Percentiles rank a stretch among this genome's conserved stretches.
These are phyloP conservation scores for Phaeophleospora eucalypticola DNA, from an alignment of 2,329 filamentous ascomycete species.

Conservation along the genomic window DNA sequence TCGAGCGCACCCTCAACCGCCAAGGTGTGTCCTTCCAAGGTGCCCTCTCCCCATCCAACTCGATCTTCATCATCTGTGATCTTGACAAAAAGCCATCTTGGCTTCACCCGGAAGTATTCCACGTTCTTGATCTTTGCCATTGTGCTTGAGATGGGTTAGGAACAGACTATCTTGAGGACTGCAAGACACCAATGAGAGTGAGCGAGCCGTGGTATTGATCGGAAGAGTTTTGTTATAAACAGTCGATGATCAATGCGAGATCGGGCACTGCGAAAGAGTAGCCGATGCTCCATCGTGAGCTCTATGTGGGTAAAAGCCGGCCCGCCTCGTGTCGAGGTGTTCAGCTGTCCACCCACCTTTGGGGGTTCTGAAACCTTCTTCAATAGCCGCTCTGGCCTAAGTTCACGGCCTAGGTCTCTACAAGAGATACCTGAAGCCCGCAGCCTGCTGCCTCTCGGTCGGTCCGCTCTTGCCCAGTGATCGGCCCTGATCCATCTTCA, in stretches of 20 bases:
- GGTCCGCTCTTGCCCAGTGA: slow-evolving; percentile 21
- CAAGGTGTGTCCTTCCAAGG: slow-evolving; percentile 68
- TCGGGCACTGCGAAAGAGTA: neutral
- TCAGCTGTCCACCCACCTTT: neutral
- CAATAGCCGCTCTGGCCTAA: neutral
- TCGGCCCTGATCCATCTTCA: slow-evolving; percentile 25
- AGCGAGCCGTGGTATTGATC: too few species aligned
- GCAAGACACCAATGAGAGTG: too few species aligned
- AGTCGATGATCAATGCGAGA: slow-evolving; percentile 1
- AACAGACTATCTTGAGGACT: too few species aligned
- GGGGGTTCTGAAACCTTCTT: neutral
- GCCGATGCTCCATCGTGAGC: neutral
- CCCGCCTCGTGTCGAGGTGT: neutral
- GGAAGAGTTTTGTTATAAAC: too few species aligned
- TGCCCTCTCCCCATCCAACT: slow-evolving; percentile 70
- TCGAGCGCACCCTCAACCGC: slow-evolving; percentile 71
- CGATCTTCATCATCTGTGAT: slow-evolving; percentile 63
- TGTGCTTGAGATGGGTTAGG: too few species aligned
- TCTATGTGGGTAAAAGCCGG: neutral
- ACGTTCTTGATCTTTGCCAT: slow-evolving; percentile 64
- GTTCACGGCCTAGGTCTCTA: too few species aligned
- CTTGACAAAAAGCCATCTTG: slow-evolving; percentile 75
- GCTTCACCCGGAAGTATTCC: slow-evolving; percentile 71
- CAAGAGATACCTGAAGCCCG: slow-evolving; percentile 28
- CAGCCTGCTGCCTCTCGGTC: slow-evolving; percentile 21